A percentile compares a stretch with the other conserved stretches of the same genome.
phyloP scores from a whole-genome alignment of 2,329 filamentous ascomycete species.

The Talaromyces marneffei region DNA sequence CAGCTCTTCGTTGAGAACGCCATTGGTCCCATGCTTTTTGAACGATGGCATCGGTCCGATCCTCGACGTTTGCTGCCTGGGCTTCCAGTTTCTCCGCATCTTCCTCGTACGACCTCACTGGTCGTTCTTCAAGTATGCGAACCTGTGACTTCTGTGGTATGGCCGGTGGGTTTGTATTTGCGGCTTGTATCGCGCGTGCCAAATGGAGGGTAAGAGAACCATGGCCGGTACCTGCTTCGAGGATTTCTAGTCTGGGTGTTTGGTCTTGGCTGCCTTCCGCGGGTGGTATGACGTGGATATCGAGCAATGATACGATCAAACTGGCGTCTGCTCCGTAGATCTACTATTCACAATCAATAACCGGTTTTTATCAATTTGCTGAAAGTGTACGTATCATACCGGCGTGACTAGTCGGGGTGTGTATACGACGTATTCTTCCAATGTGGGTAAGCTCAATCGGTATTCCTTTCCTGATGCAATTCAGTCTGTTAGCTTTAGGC shows the following conservation, averaged over 20 bases:
- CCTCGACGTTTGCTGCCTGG: conserved; percentile 4
- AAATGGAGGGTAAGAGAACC: conserved; percentile 71
- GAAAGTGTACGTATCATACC: conserved; percentile 41
- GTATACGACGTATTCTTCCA: conserved; percentile 67
- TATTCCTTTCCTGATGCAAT: conserved; percentile 40
- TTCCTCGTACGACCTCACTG: conserved; percentile 19
- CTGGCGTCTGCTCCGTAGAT: conserved; percentile 71
- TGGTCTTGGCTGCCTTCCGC: conserved; percentile 25
- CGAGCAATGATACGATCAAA: conserved; percentile 68
- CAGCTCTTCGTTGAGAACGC: conserved; percentile 52
- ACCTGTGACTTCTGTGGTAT: conserved; percentile 34
- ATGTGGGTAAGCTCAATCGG: conserved; percentile 58
- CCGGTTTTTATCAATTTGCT: not conserved
- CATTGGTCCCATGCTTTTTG: conserved; percentile 43
- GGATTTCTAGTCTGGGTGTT: conserved; percentile 57
- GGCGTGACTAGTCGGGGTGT: conserved; percentile 69
- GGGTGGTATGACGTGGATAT: conserved; percentile 56
- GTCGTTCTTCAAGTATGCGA: conserved; percentile 24
- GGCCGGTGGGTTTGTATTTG: conserved; percentile 53
- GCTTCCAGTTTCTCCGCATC: conserved; percentile 19
- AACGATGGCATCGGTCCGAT: conserved; percentile 16
- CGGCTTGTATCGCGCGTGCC: conserved; percentile 68
- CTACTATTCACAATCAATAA: conserved; percentile 37
- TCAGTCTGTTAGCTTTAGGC: not conserved
- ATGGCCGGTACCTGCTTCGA: conserved; percentile 82